Base-by-base conservation (phyloP, 208 protist genomes). In the Lotmaria passim region DNA sequence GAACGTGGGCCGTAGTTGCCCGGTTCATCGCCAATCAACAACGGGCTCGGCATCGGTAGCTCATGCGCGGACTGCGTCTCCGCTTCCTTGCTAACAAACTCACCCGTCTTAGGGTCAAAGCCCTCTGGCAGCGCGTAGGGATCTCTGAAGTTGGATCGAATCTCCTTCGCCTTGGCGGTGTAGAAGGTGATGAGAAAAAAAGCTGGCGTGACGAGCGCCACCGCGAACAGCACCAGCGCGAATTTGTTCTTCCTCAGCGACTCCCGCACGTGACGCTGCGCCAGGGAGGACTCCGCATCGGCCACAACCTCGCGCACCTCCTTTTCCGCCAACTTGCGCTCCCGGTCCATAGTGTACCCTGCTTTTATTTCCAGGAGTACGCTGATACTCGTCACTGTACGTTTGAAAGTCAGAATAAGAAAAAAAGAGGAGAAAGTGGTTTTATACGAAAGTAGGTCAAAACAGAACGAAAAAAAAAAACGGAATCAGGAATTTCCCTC, bases 201-300 rank as follows among this genome's bases (percentile, higher is more conserved):
- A 1, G 78, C 71, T 1, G 89, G 89, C 0, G 81, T 67, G 21
- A 82, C 30, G 55, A 94, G 56, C 10, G 78, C 78, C 0, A 87
- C 14, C 0, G 79, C 63, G 72, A 81, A 91, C 6, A 92, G 58
- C 0, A 84, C 50, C 33, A 80, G 72, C 1, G 86, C 73, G 21
- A 94, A 66, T 34, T 89, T 90, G 73, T 94, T 94, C 63, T 85
- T 86, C 55, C 79, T 84, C 33, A 94, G 58, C 10, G 68, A 73
- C 46, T 87, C 82, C 6, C 89, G 81, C 17, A 93, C 82, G 57
- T 92, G 76, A 1, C 74, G 70, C 69, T 94, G 86, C 24, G 85
- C 89, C 14, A 89, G 31, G 12, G 86, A 78, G 2, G 82, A 90
- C 47, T 89, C 78, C 11, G 79, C 79, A 39, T 90, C 86, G 2